These are phyloP conservation scores for Cyberlindnera nakhonratchasimensis DNA, from an alignment of 805 yeast genomes.

Conservation along the genomic window DNA sequence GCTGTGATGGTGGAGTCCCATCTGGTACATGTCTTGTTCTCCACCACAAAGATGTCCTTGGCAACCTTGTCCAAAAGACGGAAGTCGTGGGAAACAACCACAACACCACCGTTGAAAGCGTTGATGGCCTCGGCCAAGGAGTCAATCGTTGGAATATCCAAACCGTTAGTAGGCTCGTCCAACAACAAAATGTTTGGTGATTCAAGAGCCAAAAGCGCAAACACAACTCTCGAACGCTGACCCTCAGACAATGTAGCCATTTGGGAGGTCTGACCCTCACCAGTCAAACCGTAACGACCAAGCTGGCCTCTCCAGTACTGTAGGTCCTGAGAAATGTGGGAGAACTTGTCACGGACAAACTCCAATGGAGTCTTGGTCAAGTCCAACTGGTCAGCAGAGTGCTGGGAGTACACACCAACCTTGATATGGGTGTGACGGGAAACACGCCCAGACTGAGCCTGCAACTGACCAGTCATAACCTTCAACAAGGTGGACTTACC, in stretches of 20 bases:
- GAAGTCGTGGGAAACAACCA: constrained; percentile 98
- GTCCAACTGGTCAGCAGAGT: constrained; percentile 97
- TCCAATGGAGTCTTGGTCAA: constrained; percentile 93
- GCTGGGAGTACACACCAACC: constrained; percentile 98
- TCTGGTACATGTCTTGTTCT: constrained; percentile 90
- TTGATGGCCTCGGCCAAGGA: constrained; percentile 96
- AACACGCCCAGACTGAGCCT: constrained; percentile 90
- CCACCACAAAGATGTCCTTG: constrained; percentile 94
- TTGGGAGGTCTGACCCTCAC: constrained; percentile 97
- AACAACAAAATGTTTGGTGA: constrained; percentile 89
- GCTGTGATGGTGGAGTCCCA: constrained; percentile 92
- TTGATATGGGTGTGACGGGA: constrained; percentile 96
- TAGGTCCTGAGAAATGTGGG: constrained; percentile 90
- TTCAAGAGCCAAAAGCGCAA: constrained; percentile 92
- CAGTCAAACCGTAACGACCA: constrained; percentile 97
- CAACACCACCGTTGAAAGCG: constrained; percentile 95
- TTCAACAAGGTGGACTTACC: constrained; percentile 96
- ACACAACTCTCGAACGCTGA: constrained; percentile 98
- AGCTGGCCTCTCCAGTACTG: constrained; percentile 98
- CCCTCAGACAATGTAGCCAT: constrained; percentile 99
- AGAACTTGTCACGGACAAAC: constrained; percentile 92
- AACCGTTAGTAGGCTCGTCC: constrained; percentile 99
- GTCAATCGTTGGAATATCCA: constrained; percentile 97
- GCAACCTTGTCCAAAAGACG: constrained; percentile 96
- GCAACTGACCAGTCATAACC: constrained; percentile 92